These are phyloP conservation scores for Durio zibethinus DNA, from an alignment of 345 rosid genomes.

Conservation along the genomic window DNA sequence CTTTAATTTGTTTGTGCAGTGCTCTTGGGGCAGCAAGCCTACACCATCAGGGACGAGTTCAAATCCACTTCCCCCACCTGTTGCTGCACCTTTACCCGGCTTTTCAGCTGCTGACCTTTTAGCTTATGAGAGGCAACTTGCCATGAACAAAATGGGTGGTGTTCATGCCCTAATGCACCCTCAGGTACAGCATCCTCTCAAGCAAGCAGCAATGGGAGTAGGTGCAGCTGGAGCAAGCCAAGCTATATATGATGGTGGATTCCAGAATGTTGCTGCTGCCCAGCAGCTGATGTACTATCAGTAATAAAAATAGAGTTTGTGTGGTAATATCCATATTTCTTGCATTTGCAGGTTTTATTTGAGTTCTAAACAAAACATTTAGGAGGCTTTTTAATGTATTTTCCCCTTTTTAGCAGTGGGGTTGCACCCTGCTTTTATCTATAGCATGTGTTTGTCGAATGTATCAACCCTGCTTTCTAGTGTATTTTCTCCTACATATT, in stretches of 20 bases:
- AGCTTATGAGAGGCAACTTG: constrained; percentile 79
- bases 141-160: constrained; percentile 81
- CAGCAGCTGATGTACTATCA: constrained; percentile 95
- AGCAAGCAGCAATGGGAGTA: constrained; percentile 81
- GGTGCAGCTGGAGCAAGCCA: constrained; percentile 83
- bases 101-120: constrained; percentile 66
- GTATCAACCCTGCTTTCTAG: constrained; percentile 19
- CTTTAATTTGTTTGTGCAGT: constrained; percentile 36
- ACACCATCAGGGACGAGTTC: constrained; percentile 87
- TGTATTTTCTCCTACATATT: constrained; percentile 16
- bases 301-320: constrained; percentile 33
- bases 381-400: constrained; percentile 29
- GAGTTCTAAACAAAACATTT: constrained; percentile 20
- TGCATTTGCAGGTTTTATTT: constrained; percentile 35
- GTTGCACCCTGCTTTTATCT: constrained; percentile 17
- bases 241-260: constrained; percentile 87
- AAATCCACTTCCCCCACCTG: constrained; percentile 91
- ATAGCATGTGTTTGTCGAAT: constrained; percentile 19
- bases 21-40: constrained; percentile 96
- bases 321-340: constrained; percentile 23
- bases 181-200: constrained; percentile 79
- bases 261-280: constrained; percentile 77
- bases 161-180: constrained; percentile 78
- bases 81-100: constrained; percentile 58
- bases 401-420: constrained; percentile 20